phyloP scores from a whole-genome alignment of 495 filamentous ascomycete genomes.

The Penicillium nucicola region DNA sequence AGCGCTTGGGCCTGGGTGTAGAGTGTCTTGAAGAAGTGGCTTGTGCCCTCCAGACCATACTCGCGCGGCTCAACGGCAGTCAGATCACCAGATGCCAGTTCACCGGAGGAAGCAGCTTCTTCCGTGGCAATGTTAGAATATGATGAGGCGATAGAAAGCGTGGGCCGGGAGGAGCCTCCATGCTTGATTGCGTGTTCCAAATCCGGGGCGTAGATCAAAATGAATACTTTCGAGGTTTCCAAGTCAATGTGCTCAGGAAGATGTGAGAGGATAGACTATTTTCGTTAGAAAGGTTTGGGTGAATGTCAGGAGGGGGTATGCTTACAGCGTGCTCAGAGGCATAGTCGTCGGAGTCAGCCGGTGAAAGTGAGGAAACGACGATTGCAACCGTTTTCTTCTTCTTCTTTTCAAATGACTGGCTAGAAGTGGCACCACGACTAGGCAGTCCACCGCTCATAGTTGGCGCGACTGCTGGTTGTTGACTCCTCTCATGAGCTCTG shows the following conservation, averaged over 20 bases:
- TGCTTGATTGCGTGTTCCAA: constrained; percentile 60
- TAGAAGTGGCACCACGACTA: constrained; percentile 14
- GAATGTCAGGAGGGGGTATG: constrained; percentile 2
- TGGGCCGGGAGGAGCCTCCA: constrained; percentile 37
- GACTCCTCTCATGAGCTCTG: constrained; percentile 34
- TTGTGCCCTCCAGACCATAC: constrained; percentile 32
- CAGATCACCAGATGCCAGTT: constrained; percentile 55
- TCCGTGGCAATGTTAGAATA: constrained; percentile 83
- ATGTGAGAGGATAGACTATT: constrained; percentile 83
- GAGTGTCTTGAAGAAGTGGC: constrained; percentile 66
- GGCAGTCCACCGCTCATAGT: constrained; percentile 31
- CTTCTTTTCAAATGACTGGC: constrained; percentile 34
- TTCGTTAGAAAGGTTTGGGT: constrained; percentile 17
- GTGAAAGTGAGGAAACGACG: constrained; percentile 69
- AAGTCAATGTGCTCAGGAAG: constrained; percentile 71
- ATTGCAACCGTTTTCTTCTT: constrained; percentile 85
- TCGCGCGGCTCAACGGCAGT: constrained; percentile 43
- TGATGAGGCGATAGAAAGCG: constrained; percentile 73
- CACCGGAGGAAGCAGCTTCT: constrained; percentile 65
- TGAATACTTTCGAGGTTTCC: constrained; percentile 67
- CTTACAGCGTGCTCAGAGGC: constrained; percentile 74
- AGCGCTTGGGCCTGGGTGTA: constrained; percentile 71
- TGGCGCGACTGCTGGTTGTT: constrained; percentile 19
- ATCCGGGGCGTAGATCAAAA: constrained; percentile 82
- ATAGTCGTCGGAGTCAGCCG: constrained; percentile 60